phyloP scores from a whole-genome alignment of 129 eudicot genomes.

The Centella asiatica region DNA sequence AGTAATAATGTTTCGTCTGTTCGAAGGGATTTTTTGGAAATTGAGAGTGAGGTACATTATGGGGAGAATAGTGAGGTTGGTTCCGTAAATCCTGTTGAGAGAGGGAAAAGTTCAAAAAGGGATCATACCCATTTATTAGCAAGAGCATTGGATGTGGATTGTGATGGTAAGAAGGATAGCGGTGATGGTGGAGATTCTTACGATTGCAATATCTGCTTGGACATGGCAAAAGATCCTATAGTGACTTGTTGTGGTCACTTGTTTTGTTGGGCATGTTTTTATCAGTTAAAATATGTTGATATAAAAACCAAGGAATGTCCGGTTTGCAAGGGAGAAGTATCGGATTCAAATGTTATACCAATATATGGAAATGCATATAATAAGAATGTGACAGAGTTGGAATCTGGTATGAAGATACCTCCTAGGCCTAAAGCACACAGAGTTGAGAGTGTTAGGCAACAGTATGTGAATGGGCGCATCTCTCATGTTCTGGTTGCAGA shows the following conservation, averaged over 20 bases:
- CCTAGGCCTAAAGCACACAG: slow-evolving; percentile 67
- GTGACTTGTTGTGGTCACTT: slow-evolving; percentile 79
- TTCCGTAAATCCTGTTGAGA: slow-evolving; percentile 22
- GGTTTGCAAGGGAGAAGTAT: slow-evolving; percentile 69
- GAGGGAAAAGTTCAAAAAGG: slow-evolving; percentile 48
- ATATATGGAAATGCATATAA: slow-evolving; percentile 56
- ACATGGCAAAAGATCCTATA: slow-evolving; percentile 54
- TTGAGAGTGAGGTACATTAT: slow-evolving; percentile 9
- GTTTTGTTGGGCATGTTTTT: slow-evolving; percentile 74
- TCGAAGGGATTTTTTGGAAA: slow-evolving; percentile 2
- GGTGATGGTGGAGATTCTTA: slow-evolving; percentile 44
- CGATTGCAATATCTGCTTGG: slow-evolving; percentile 68
- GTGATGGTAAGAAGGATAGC: slow-evolving; percentile 32
- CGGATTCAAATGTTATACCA: slow-evolving; percentile 47
- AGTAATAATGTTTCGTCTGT: slow-evolving; percentile 20
- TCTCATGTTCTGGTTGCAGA: slow-evolving; percentile 69
- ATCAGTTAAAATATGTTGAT: slow-evolving; percentile 45
- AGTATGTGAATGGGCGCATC: slow-evolving; percentile 29
- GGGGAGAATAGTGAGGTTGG: slow-evolving; percentile 15
- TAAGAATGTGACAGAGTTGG: slow-evolving; percentile 23
- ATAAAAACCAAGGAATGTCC: slow-evolving; percentile 60
- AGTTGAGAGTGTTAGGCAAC: slow-evolving; percentile 60
- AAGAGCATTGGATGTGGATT: slow-evolving; percentile 54
- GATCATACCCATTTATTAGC: slow-evolving; percentile 47
- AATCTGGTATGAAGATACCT: slow-evolving; percentile 43